phyloP scores from a whole-genome alignment of 805 yeast species.

The Saccharomycopsis sp. region DNA sequence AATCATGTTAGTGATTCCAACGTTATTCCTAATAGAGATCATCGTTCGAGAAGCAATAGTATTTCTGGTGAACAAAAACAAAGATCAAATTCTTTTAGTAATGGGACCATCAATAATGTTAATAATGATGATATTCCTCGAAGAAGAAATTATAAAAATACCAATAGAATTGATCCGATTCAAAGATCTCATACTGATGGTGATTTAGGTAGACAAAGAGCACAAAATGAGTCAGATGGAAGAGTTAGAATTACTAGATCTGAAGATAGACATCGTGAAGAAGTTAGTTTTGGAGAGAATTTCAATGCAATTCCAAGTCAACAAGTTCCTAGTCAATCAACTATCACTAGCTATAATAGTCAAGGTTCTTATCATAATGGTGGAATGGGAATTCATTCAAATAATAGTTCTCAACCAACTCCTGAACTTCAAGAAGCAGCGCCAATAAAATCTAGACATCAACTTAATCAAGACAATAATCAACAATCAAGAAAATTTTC shows the following conservation, averaged over 20 bases:
- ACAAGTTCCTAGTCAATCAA: not conserved
- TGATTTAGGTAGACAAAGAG: too few species aligned
- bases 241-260: too few species aligned
- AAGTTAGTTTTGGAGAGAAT: not conserved
- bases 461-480: slow-evolving; percentile 3
- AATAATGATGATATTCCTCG: slow-evolving; percentile 2
- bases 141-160: slow-evolving; percentile 1
- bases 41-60: not conserved
- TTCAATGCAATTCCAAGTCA: not conserved
- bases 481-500: slow-evolving; percentile 1
- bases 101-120: not conserved
- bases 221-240: too few species aligned
- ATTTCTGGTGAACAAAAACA: not conserved
- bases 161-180: too few species aligned
- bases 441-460: slow-evolving; percentile 4
- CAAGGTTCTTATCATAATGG: too few species aligned
- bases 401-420: not conserved
- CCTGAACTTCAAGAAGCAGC: slow-evolving; percentile 6
- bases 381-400: too few species aligned
- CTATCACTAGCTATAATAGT: too few species aligned
- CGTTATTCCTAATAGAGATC: not conserved
- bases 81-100: too few species aligned
- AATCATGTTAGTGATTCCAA: too few species aligned
- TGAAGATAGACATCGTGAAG: too few species aligned
- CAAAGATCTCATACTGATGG: too few species aligned